A percentile compares a stretch with the other conserved stretches of the same genome.
Conservation (phyloP, 805 yeast genomes). For the Ogataea methanolica region DNA sequence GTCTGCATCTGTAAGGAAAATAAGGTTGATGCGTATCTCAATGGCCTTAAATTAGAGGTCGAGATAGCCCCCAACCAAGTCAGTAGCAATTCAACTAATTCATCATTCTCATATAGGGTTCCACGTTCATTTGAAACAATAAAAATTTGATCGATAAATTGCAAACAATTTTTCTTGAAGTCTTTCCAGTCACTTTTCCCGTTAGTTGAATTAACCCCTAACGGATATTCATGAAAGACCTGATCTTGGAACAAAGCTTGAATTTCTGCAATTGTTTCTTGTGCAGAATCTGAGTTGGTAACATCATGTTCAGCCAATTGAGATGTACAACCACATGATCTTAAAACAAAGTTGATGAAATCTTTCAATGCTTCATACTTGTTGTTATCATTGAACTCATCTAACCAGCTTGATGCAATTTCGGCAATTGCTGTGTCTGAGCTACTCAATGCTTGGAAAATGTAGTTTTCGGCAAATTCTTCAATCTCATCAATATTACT, state of each 20-base stretch:
- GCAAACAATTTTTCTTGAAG: conserved; percentile 50
- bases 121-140: conserved; percentile 58
- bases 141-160: conserved; percentile 52
- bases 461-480: conserved; percentile 41
- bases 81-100: conserved; percentile 49
- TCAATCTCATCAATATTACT: conserved; percentile 34
- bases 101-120: conserved; percentile 41
- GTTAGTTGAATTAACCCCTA: conserved; percentile 32
- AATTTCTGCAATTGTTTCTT: conserved; percentile 69
- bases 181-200: conserved; percentile 43
- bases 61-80: conserved; percentile 77
- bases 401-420: conserved; percentile 54
- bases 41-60: conserved; percentile 62
- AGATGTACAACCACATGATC: conserved; percentile 68
- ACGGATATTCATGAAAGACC: conserved; percentile 64
- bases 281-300: conserved; percentile 44
- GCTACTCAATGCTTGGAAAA: conserved; percentile 48
- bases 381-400: conserved; percentile 38
- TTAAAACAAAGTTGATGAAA: conserved; percentile 62
- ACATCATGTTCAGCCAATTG: conserved; percentile 75
- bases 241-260: conserved; percentile 59
- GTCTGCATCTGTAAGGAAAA: conserved; percentile 58
- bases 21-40: conserved; percentile 63
- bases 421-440: conserved; percentile 46
- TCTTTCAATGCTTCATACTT: conserved; percentile 50